These are phyloP conservation scores for Phytophthora capsici DNA, from an alignment of 352 stramenopile genomes.

Conservation along the genomic window DNA sequence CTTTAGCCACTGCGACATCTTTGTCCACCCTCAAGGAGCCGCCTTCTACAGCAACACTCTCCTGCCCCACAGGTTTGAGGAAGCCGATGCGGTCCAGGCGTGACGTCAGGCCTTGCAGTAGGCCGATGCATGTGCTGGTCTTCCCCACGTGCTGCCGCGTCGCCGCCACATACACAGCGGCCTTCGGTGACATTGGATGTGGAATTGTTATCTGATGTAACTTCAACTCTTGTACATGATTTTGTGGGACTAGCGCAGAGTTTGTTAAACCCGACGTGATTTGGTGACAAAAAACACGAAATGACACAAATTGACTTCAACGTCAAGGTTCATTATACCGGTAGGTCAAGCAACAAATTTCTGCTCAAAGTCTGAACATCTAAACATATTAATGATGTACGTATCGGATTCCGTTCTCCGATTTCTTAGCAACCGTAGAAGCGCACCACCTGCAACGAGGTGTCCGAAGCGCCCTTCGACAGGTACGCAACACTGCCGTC, in stretches of 20 bases:
- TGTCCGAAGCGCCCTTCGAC: slow-evolving; percentile 46
- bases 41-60: slow-evolving; percentile 81
- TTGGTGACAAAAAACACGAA: not conserved
- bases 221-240: slow-evolving; percentile 18
- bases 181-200: not conserved
- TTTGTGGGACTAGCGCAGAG: not conserved
- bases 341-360: too few relatives aligned
- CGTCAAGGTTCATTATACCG: not conserved
- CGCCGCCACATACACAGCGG: slow-evolving; percentile 85
- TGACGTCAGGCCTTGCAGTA: slow-evolving; percentile 94
- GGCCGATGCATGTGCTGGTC: slow-evolving; percentile 93
- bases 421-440: slow-evolving; percentile 49
- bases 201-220: slow-evolving; percentile 14
- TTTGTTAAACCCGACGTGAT: slow-evolving; percentile 7
- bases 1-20: slow-evolving; percentile 89
- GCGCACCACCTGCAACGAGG: slow-evolving; percentile 54
- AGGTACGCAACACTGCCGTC: slow-evolving; percentile 62
- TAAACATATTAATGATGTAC: slow-evolving; percentile 7
- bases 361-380: slow-evolving; percentile 2
- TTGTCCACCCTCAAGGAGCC: slow-evolving; percentile 90
- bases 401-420: slow-evolving; percentile 16
- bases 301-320: not conserved
- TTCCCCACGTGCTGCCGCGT: slow-evolving; percentile 92
- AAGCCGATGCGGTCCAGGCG: slow-evolving; percentile 91
- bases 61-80: slow-evolving; percentile 96